A percentile compares a stretch with the other conserved stretches of the same genome.
These are phyloP conservation scores for Paramecium pentaurelia DNA, from an alignment of 73 alveolate species.

Conservation along the genomic window DNA sequence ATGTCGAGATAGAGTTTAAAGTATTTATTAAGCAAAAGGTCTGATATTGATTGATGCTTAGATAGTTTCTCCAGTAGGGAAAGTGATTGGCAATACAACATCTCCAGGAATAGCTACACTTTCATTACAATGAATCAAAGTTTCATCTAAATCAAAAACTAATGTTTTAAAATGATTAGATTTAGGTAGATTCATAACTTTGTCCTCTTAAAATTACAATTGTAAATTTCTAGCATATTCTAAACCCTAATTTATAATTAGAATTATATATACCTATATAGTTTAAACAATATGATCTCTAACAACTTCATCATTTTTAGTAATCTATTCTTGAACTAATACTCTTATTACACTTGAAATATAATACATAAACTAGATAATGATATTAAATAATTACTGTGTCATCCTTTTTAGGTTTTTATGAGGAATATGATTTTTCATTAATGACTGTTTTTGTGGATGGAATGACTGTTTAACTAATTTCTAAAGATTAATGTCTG, in stretches of 20 bases:
- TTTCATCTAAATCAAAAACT: slow-evolving; percentile 63
- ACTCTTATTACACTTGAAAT: neutral
- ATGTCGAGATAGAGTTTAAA: slow-evolving; percentile 73
- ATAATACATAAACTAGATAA: neutral
- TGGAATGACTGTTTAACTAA: neutral
- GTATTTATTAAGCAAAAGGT: slow-evolving; percentile 88
- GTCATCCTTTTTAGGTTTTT: slow-evolving; percentile 11
- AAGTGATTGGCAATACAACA: slow-evolving; percentile 53
- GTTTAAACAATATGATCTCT: slow-evolving; percentile 54
- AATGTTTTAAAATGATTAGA: slow-evolving; percentile 40
- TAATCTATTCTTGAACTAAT: neutral
- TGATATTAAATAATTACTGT: neutral
- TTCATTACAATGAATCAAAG: slow-evolving; percentile 60
- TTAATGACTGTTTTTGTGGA: neutral
- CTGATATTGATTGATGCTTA: slow-evolving; percentile 91
- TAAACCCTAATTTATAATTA: neutral
- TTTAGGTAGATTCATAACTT: slow-evolving; percentile 45
- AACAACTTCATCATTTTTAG: neutral
- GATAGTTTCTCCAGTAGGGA: slow-evolving; percentile 62
- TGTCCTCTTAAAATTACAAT: slow-evolving; percentile 28
- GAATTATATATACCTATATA: neutral
- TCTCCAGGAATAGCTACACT: slow-evolving; percentile 51
- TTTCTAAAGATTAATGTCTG: slow-evolving; percentile 40
- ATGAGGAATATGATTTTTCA: neutral
- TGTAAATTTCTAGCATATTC: slow-evolving; percentile 34